Percentiles rank a stretch among this genome's conserved stretches.
Conservation (phyloP, 2,329 filamentous ascomycete genomes). For the Aspergillus sp. region DNA sequence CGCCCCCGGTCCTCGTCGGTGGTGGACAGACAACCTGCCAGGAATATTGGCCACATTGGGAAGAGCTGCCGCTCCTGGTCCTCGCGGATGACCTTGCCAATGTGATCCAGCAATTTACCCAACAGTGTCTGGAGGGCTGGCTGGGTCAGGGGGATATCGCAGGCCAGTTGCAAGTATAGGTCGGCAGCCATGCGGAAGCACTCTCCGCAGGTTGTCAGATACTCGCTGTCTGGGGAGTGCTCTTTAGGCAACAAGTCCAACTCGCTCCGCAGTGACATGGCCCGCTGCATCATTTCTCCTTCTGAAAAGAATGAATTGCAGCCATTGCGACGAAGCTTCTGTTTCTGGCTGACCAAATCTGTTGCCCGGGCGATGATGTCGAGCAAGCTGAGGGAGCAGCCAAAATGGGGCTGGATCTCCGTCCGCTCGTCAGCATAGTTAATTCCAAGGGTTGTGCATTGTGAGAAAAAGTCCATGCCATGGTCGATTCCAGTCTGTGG, state of each 20-base stretch:
- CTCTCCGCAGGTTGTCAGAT: neutral
- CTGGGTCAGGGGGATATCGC: neutral
- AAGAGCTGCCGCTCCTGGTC: slow-evolving; percentile 5
- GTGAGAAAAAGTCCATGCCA: neutral
- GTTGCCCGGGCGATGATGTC: slow-evolving; percentile 5
- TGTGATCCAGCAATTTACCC: neutral
- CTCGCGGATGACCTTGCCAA: slow-evolving; percentile 2
- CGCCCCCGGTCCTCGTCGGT: neutral
- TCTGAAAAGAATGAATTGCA: slow-evolving; percentile 1
- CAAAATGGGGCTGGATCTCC: neutral
- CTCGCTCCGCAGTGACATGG: neutral
- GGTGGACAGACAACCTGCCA: neutral
- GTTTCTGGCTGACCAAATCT: slow-evolving; percentile 2
- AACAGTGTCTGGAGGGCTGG: neutral
- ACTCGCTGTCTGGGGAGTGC: neutral
- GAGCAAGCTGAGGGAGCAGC: neutral
- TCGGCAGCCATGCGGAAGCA: slow-evolving; percentile 1
- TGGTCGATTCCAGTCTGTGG: neutral
- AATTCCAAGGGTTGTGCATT: neutral
- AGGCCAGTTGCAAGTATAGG: neutral
- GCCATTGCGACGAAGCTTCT: neutral
- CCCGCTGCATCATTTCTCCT: slow-evolving; percentile 2
- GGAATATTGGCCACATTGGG: slow-evolving; percentile 4
- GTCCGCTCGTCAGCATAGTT: neutral
- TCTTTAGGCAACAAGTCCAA: neutral